Evolutionary conservation across 1,284 basidiomycete species (phyloP), one percentile per base, ranked within the genome.

Genomic region (Apiotrichum akiyoshidainum): DNA sequence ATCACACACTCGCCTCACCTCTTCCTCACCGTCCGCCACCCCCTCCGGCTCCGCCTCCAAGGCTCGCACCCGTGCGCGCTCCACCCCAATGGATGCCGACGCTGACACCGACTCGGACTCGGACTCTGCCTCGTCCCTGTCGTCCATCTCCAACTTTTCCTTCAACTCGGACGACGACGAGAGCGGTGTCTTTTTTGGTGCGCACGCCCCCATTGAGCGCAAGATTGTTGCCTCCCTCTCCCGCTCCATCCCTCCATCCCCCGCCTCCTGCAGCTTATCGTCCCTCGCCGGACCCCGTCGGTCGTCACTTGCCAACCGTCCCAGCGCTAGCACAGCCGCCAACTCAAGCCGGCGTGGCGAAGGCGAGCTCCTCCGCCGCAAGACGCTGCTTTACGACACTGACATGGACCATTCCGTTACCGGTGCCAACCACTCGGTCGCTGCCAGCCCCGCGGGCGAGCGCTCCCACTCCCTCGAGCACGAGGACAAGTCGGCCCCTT

Each of bases 121-220:
- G 19, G 42, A 5, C n/a, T 44, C 42, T 5, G 10, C n/a, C 26
- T 22, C 50, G n/a, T 45, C 40, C 46, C 31, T 45, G 40, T 12
- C 47, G 44, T 46, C 55, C 8, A 26, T 17, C 41, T 51, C 47
- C 34, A 59, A 59, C 35, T 54, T 57, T 39, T 57, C 53, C 17
- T 31, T 31, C 26, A 31, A 31, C 26, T 65, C 64, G 4, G 59
- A 57, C 8, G 70, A 68, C 37, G 69, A 72, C 45, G 67, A 68
- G 39, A 65, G 61, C 2, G 65, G 68, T 9, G 68, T 73, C 19
- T 73, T 72, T 62, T 72, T 73, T 41, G 71, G 71, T 16, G 48
- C 66, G 1, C 66, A 64, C 47, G 54, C 61, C 5, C 57, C 63
- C 5, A 51, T 60, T 40, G 71, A 73, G 51, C 57, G 48, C 41